Evolutionary conservation across 2,329 filamentous ascomycete species (phyloP).

Genomic region (Botrytis byssoidea): DNA sequence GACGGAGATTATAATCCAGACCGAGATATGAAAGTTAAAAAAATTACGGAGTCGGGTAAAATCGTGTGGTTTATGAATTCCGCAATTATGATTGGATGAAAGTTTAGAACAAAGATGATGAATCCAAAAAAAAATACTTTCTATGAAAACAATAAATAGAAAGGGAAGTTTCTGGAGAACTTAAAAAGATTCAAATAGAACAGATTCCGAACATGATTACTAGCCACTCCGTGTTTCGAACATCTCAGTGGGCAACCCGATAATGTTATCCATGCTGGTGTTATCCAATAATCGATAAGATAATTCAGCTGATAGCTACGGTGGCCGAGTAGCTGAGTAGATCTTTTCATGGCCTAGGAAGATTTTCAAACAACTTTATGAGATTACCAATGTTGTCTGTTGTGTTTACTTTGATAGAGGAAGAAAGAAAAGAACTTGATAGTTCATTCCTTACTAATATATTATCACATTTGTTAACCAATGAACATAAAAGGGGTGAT

Average conservation of each 20-base stretch:
- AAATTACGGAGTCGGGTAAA: neutral
- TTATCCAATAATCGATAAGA: slow-evolving; percentile 9
- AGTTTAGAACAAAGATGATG: neutral
- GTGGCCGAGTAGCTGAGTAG: neutral
- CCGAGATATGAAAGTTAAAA: neutral
- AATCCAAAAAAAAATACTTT: neutral
- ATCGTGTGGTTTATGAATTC: slow-evolving; percentile 19
- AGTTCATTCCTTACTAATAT: too few relatives aligned
- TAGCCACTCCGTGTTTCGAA: neutral
- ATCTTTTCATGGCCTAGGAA: neutral
- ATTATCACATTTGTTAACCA: too few relatives aligned
- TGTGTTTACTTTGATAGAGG: neutral
- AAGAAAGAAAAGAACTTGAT: neutral
- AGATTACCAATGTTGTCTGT: neutral
- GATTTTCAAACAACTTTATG: too few relatives aligned
- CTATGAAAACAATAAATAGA: neutral
- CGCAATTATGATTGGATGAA: slow-evolving; percentile 18
- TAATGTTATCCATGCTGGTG: neutral
- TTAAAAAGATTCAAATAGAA: neutral
- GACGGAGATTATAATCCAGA: neutral
- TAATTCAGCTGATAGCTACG: slow-evolving; percentile 14
- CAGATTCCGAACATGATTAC: neutral
- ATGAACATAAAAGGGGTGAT: neutral
- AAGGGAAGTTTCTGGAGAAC: neutral
- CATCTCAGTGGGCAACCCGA: neutral